Base-by-base conservation (phyloP, 2,329 filamentous ascomycete genomes). In the Diaporthe sp. region DNA sequence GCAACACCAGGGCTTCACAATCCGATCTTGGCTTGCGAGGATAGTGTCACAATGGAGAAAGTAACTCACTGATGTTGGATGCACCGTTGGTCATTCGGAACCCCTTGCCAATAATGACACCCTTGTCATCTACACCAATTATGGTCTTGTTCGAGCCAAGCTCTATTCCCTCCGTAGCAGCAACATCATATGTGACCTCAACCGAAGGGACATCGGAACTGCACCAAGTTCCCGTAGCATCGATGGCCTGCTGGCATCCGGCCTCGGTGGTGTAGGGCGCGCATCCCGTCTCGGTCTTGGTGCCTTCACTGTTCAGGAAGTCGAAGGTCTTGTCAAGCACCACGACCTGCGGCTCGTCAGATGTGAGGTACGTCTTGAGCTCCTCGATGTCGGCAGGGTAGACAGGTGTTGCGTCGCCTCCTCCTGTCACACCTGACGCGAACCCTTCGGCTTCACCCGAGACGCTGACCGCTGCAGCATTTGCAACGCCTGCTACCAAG, bases 131-230 rank as follows among this genome's bases (percentile, higher is more conserved):
- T 72, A 85, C 82, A n/a, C 90, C 90, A 44, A 92, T 81, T 74
- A 92, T 78, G 44, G 86, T 87, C 85, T 92, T 92, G 86, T 92
- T 88, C 75, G 88, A 90, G 28, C 82, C 83, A 77, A 92, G 86
- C 22, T 82, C 85, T 80, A 91, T 90, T 67, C 87, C 87, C 37
- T 85, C 80, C 1, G 84, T 76, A 76, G 85, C 89, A 42, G 90
- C 89, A 72, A 88, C 90, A 82, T 91, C 87, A 76, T 86, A 87
- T 9, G 80, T 85, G 51, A 84, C 88, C 10, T 83, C 83, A 60
- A 85, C 85, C 65, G 85, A 85, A 47, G 88, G 86, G 15, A 60
- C 49, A 31, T 51, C 39, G 1, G 89, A 87, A 63, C 68, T 77
- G 82, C 91, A 92, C 87, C 89, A 90, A 79, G 86, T 80, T 20